These are phyloP conservation scores for Termitomyces sp. DNA, from an alignment of 768 basidiomycete genomes.

Conservation along the genomic window DNA sequence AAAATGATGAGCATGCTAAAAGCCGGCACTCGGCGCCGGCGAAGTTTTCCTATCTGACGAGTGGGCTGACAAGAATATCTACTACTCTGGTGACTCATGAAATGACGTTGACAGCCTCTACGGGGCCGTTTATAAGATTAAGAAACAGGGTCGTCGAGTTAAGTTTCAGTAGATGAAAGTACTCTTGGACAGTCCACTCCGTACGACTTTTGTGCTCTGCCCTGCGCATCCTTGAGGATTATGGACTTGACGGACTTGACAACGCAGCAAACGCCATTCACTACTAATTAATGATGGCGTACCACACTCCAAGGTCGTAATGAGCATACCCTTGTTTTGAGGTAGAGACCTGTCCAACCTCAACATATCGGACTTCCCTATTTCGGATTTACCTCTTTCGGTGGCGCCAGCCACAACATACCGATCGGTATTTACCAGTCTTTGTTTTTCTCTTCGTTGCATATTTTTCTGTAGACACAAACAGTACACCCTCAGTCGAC, in stretches of 20 bases:
- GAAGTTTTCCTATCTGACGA: conserved; percentile 87
- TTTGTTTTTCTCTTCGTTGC: no score
- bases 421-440: no score
- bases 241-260: conserved; percentile 89
- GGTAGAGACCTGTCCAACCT: no score
- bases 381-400: no score
- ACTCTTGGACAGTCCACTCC: conserved; percentile 79
- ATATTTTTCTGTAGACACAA: no score
- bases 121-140: conserved; percentile 87
- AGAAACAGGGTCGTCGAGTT: conserved; percentile 78
- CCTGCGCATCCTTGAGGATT: conserved; percentile 80
- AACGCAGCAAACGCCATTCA: conserved; percentile 59
- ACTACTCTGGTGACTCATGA: conserved; percentile 95
- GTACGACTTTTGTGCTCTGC: conserved; percentile 78
- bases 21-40: conserved; percentile 80
- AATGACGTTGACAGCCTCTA: conserved; percentile 89
- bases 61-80: conserved; percentile 97
- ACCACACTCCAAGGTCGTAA: conserved; percentile 69
- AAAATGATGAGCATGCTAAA: no score
- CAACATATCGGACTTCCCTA: no score
- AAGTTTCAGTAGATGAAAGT: conserved; percentile 95
- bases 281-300: conserved; percentile 74
- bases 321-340: conserved; percentile 91
- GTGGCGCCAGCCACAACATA: no score
- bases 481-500: no score